Base-by-base conservation (phyloP, 2,329 filamentous ascomycete genomes). In the Fusarium illudens region DNA sequence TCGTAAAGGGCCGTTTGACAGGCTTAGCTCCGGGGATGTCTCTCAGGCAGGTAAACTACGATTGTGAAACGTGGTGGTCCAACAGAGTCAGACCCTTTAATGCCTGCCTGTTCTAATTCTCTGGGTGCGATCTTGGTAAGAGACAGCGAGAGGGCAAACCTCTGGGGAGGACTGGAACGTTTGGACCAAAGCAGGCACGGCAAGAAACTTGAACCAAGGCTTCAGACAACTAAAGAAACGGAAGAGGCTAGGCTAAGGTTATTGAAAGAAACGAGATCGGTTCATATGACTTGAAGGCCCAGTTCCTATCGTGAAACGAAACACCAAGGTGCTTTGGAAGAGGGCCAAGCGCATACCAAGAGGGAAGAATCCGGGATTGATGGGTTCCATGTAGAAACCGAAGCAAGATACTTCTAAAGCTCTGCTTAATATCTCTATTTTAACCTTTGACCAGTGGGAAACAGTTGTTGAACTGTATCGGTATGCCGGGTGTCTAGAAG, bases 211-310 rank as follows among this genome's bases (percentile, higher is more conserved):
- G 5, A 36, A 19, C n/a, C 19, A 17, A 17, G 4, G 3, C 34
- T 17, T 6, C n/a, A 17, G n/a, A 5, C 3, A 19, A 5, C n/a
- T 19, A 36, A 19, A 36, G 34, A 36, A 36, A n/a, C 12, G 17
- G n/a, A 36, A 4, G n/a, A 36, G n/a, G 2, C 9, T 11, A 36
- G 0, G 1, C n/a, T 6, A 3, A 10, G 6, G 10, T 1, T 6
- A n/a, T 36, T 19, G n/a, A 11, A 36, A 6, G 4, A 17, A 3
- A 0, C 10, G 8, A 36, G n/a, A 36, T 11, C 11, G n/a, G 19
- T 2, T 6, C 4, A 10, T 2, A 10, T 6, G 10, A 36, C n/a
- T 19, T 6, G 34, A 19, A 17, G n/a, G 9, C 10, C 10, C 4
- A 37, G 17, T 37, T 19, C 34, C 17, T 11, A 11, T 11, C 17